phyloP scores from a whole-genome alignment of 306 rosid genomes.

The Abrus precatorius region DNA sequence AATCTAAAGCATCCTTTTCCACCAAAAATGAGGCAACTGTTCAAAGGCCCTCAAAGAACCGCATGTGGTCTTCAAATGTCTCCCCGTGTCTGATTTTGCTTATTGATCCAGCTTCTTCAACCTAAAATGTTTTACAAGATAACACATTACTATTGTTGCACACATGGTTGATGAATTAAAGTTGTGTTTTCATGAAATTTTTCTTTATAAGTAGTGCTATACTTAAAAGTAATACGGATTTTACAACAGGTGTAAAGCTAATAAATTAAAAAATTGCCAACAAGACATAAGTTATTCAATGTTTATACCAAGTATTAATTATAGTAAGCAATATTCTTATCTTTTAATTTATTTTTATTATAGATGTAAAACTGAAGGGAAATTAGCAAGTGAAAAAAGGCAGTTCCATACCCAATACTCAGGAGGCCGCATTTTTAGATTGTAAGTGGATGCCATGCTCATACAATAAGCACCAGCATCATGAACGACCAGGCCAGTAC shows the following conservation, averaged over 20 bases:
- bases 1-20: neutral
- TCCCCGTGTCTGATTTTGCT: constrained; percentile 89
- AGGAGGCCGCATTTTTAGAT: constrained; percentile 97
- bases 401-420: constrained; percentile 82
- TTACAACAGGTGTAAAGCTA: neutral
- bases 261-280: neutral
- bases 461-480: constrained; percentile 99
- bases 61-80: constrained; percentile 78
- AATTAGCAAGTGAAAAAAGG: neutral
- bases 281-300: no score
- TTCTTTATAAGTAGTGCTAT: neutral
- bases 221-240: neutral
- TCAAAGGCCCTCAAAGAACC: constrained; percentile 82
- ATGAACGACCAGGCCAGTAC: constrained; percentile 92
- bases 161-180: neutral
- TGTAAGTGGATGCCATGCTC: constrained; percentile 99
- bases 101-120: constrained; percentile 76
- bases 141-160: neutral
- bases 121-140: constrained; percentile 50
- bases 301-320: no score
- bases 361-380: neutral
- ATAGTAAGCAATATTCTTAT: neutral
- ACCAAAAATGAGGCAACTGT: neutral
- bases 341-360: neutral
- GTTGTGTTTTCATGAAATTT: neutral